Conservation (phyloP, 495 filamentous ascomycete species). For the Hyaloscypha bicolor region DNA sequence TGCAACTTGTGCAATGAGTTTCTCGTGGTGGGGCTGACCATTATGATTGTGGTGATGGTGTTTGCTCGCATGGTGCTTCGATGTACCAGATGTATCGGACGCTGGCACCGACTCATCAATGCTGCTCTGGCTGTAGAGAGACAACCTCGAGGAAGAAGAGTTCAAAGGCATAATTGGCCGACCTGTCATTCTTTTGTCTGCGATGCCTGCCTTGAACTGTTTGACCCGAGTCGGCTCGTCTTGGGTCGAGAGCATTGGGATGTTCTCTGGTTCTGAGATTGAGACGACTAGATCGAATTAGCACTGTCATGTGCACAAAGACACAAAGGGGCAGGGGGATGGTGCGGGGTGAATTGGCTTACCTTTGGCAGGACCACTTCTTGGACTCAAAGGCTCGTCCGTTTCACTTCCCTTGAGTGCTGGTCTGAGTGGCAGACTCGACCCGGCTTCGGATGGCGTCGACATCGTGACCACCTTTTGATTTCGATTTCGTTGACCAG, state of each 20-base stretch:
- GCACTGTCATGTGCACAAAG: constrained; percentile 3
- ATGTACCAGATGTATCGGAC: constrained; percentile 15
- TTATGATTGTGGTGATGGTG: constrained; percentile 34
- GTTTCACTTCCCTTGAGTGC: constrained; percentile 22
- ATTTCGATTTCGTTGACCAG: not conserved
- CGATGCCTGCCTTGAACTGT: constrained; percentile 29
- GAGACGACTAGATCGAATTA: constrained; percentile 33
- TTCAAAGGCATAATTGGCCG: constrained; percentile 23
- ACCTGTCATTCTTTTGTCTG: constrained; percentile 33
- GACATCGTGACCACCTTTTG: constrained; percentile 18
- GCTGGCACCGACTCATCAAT: constrained; percentile 25
- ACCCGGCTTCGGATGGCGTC: constrained; percentile 19
- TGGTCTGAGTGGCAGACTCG: constrained; percentile 26
- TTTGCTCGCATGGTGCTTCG: constrained; percentile 14
- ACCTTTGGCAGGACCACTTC: constrained; percentile 31
- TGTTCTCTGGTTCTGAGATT: constrained; percentile 37
- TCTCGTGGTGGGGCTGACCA: constrained; percentile 46
- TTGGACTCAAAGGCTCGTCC: constrained; percentile 27
- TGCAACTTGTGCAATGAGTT: constrained; percentile 69
- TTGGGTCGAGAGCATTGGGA: constrained; percentile 23
- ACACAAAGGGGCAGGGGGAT: not conserved
- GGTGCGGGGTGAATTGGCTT: constrained; percentile 9
- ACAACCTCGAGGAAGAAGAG: constrained; percentile 29
- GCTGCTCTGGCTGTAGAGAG: constrained; percentile 26
- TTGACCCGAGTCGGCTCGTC: constrained; percentile 23